A percentile compares a stretch with the other conserved stretches of the same genome.
Conservation (phyloP, 192 early-diverging fungal species). For the Coemansia reversa region DNA sequence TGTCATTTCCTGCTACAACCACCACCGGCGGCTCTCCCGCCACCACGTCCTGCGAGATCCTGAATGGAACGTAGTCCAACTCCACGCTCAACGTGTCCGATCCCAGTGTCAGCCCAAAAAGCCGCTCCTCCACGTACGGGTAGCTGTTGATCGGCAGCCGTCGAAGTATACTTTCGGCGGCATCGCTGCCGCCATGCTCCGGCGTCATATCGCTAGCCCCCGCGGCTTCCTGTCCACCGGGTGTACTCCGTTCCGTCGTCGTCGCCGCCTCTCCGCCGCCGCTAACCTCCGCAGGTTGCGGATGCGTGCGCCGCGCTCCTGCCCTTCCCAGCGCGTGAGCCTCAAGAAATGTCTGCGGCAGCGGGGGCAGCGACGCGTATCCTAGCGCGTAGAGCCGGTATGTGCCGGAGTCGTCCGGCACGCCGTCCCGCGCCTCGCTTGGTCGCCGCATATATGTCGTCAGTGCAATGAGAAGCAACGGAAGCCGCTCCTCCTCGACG, state of each 20-base stretch:
- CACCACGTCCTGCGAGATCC: constrained; percentile 50
- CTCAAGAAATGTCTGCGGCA: constrained; percentile 34
- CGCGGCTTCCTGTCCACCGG: neutral
- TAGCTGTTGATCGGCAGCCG: constrained; percentile 36
- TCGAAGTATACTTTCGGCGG: neutral
- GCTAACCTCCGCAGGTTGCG: neutral
- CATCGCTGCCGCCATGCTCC: neutral
- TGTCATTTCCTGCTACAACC: constrained; percentile 49
- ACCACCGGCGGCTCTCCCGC: constrained; percentile 41
- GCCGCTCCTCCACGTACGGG: constrained; percentile 50
- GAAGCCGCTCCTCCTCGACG: constrained; percentile 21
- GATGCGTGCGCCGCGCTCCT: neutral
- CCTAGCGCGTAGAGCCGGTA: constrained; percentile 50
- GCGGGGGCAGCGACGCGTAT: constrained; percentile 32
- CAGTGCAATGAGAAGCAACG: constrained; percentile 34
- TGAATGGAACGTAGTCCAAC: constrained; percentile 48
- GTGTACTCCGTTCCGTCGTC: neutral
- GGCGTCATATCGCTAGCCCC: neutral
- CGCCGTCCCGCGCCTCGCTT: constrained; percentile 12
- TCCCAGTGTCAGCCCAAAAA: constrained; percentile 28
- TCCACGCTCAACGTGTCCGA: constrained; percentile 20
- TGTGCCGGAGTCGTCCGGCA: constrained; percentile 20
- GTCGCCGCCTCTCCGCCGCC: neutral
- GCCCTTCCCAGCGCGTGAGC: constrained; percentile 19
- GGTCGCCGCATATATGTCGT: constrained; percentile 49